A percentile compares a stretch with the other conserved stretches of the same genome.
Evolutionary conservation across 23 red algal species (phyloP).

Genomic region (Gracilaria gracilis): DNA sequence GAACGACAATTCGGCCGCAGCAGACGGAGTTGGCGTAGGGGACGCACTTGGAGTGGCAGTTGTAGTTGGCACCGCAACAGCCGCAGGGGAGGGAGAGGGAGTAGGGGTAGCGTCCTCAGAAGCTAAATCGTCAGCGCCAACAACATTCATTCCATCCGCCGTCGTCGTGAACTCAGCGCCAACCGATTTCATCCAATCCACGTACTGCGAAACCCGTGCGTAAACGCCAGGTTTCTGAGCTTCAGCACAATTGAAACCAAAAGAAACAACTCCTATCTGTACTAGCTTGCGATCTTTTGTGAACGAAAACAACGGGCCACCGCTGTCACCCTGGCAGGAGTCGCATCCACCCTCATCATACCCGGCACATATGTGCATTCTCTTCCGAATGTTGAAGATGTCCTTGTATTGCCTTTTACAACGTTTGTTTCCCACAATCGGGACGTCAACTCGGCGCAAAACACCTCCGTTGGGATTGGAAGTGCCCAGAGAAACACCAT

Average conservation of each 20-base stretch:
- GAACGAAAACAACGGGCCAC: conserved; percentile 33
- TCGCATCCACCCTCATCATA: conserved; percentile 71
- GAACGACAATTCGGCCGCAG: not conserved
- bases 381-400: not conserved
- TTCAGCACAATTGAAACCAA: conserved; percentile 38
- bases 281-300: not conserved
- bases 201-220: conserved; percentile 43
- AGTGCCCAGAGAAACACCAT: conserved; percentile 12
- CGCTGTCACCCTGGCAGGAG: conserved; percentile 44
- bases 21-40: not conserved
- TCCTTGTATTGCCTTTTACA: conserved; percentile 2
- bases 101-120: not conserved
- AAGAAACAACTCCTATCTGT: conserved; percentile 40
- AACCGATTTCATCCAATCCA: conserved; percentile 42
- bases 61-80: not conserved
- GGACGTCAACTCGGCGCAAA: conserved; percentile 49
- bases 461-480: not conserved
- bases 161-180: conserved; percentile 22
- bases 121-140: not conserved
- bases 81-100: not conserved
- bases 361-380: conserved; percentile 62
- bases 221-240: conserved; percentile 50
- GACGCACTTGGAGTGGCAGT: not conserved
- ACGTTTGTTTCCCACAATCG: conserved; percentile 3
- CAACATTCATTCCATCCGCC: not conserved